Conservation (phyloP, 345 rosid genomes). For the Noccaea bulbosa region DNA sequence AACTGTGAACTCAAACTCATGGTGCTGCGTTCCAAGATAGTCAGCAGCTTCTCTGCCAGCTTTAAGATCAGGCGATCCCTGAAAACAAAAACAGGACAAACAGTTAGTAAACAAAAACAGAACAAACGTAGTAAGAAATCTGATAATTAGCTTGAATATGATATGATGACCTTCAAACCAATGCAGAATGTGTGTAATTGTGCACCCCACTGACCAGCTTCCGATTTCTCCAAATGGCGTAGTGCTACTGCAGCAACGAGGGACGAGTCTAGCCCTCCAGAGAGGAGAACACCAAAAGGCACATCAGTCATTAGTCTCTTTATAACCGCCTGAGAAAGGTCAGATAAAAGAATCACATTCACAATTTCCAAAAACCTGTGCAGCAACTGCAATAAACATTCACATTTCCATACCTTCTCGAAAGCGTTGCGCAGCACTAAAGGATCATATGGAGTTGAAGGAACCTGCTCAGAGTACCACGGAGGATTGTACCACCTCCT, state of each 20-base stretch:
- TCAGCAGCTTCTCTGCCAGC: conserved; percentile 87
- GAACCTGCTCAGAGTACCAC: conserved; percentile 69
- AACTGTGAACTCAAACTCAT: conserved; percentile 78
- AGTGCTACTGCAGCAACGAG: conserved; percentile 85
- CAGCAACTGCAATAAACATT: not conserved
- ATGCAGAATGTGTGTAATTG: conserved; percentile 73
- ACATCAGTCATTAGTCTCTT: conserved; percentile 89
- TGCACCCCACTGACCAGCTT: conserved; percentile 85
- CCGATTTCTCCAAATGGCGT: conserved; percentile 59
- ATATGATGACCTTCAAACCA: conserved; percentile 63
- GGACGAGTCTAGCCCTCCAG: conserved; percentile 89
- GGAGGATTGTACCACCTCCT: conserved; percentile 82
- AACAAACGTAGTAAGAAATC: conserved; percentile 15
- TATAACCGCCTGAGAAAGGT: conserved; percentile 60
- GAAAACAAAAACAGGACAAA: conserved; percentile 24
- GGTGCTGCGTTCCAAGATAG: conserved; percentile 80
- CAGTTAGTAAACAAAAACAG: conserved; percentile 9
- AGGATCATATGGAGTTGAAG: conserved; percentile 74
- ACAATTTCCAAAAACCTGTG: not conserved
- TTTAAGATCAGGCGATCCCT: conserved; percentile 84
- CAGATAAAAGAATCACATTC: conserved; percentile 5
- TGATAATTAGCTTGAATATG: not conserved
- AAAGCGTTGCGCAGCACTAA: conserved; percentile 57
- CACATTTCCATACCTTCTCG: conserved; percentile 56
- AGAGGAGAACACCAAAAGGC: conserved; percentile 82